Conservation (phyloP, 768 basidiomycete genomes). For the Termitomyces eurrhizus region DNA sequence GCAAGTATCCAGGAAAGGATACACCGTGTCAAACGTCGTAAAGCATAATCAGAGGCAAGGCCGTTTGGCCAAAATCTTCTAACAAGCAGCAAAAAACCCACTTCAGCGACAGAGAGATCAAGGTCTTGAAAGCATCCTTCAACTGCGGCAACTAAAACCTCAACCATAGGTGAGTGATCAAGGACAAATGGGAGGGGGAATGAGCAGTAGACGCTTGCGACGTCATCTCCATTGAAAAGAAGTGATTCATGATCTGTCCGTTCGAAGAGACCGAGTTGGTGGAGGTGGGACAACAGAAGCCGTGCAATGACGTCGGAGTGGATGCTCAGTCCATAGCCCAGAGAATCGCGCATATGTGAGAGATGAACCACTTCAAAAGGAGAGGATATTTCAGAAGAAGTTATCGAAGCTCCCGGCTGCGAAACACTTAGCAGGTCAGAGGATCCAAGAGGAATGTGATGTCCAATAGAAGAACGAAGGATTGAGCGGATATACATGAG, state of each 20-base stretch:
- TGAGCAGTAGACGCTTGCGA: constrained; percentile 38
- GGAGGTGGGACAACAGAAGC: constrained; percentile 54
- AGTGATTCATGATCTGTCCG: constrained; percentile 32
- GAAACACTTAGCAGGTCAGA: constrained; percentile 46
- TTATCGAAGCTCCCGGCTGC: constrained; percentile 22
- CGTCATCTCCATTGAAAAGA: constrained; percentile 34
- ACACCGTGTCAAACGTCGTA: constrained; percentile 53
- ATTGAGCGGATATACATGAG: constrained; percentile 59
- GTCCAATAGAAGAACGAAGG: constrained; percentile 41
- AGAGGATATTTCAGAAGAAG: constrained; percentile 27
- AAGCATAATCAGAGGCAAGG: constrained; percentile 66
- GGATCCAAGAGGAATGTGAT: constrained; percentile 17
- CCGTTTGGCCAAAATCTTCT: constrained; percentile 73
- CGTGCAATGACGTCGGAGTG: constrained; percentile 48
- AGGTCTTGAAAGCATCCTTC: constrained; percentile 69
- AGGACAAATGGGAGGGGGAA: constrained; percentile 72
- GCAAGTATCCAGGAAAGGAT: constrained; percentile 69
- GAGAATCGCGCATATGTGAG: constrained; percentile 54
- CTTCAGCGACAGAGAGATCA: constrained; percentile 71
- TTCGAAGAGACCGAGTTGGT: constrained; percentile 59
- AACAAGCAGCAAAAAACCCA: constrained; percentile 64
- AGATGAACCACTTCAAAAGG: constrained; percentile 58
- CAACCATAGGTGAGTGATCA: constrained; percentile 70
- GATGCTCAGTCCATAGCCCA: constrained; percentile 58
- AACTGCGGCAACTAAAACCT: constrained; percentile 64